Base-by-base conservation (phyloP, 768 basidiomycete species). In the Hygrocybe punicea region DNA sequence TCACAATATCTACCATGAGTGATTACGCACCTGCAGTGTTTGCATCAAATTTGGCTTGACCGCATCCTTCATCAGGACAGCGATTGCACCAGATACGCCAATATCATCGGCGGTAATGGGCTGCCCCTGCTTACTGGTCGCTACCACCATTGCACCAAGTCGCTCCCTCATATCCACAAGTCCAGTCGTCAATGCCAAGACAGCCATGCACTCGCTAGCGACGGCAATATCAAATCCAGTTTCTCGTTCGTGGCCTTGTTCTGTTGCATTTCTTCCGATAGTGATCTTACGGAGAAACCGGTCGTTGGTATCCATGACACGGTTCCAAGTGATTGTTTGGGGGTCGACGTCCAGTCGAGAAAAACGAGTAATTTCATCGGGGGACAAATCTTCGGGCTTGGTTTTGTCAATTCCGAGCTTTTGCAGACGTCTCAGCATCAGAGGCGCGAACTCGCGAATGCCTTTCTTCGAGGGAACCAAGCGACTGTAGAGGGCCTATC, bases 1-100 rank as follows among this genome's bases (percentile, higher is more conserved):
- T 14, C 37, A 39, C 13, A 35, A 10, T 45, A 48, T 8, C 16
- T 14, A 55, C 19, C 9, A 23, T 56, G 50, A 37, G 36, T 34
- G 4, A 51, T 50, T 33, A 17, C 10, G 51, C 65, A 82, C 84
- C 78, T 98, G 90, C 39, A 98, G 78, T 3, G 95, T 94, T 73
- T 99, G 96, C 96, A 99, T 99, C 60, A 99, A 74, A 69, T 98
- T 99, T 21, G 96, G 96, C 76, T 98, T 99, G 77, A 99, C 93
- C 14, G 97, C 92, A 65, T 99, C 96, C 77, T 98, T 98, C 86
- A 99, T 89, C 60, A 99, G 81, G 51, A 98, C 95, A 13, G 96
- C 91, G 52, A 99, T 84, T 51, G 96, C 94, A 57, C 94, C 95
- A 60, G 93, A 89, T 62, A 90, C 91, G 62, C 96, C 96, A 52